Conservation (phyloP, 1,284 basidiomycete species). For the Schizophyllum commune region DNA sequence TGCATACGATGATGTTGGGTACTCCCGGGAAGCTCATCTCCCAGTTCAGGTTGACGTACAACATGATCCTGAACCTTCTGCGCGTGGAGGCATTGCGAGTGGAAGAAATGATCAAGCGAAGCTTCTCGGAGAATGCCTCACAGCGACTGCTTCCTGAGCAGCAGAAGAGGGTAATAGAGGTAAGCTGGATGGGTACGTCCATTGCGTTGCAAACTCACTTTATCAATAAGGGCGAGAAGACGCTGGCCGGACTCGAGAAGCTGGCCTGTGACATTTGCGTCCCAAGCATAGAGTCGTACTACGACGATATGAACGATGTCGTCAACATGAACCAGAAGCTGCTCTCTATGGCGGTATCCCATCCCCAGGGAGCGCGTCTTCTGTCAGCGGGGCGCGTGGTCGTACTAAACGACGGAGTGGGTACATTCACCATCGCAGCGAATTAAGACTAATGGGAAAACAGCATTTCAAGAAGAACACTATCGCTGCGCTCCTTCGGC, state of each 20-base stretch:
- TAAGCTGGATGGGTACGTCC: constrained; percentile 24
- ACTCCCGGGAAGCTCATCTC: constrained; percentile 89
- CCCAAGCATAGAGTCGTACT: constrained; percentile 68
- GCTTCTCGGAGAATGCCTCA: constrained; percentile 96
- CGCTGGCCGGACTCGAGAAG: constrained; percentile 57
- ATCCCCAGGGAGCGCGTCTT: constrained; percentile 64
- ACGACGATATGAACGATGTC: constrained; percentile 68
- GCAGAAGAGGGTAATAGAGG: constrained; percentile 80
- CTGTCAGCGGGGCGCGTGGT: constrained; percentile 76
- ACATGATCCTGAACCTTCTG: constrained; percentile 97
- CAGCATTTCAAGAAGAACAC: constrained; percentile 76
- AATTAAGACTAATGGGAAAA: not conserved
- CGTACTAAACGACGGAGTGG: constrained; percentile 75
- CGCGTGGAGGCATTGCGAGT: constrained; percentile 95
- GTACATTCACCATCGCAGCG: constrained; percentile 16
- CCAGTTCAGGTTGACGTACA: constrained; percentile 97
- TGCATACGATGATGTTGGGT: constrained; percentile 92
- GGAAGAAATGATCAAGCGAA: constrained; percentile 99
- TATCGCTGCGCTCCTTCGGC: constrained; percentile 72
- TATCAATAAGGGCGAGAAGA: constrained; percentile 63
- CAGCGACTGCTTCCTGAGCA: constrained; percentile 92
- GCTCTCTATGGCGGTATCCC: constrained; percentile 53
- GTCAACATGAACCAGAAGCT: constrained; percentile 63
- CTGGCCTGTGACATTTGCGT: constrained; percentile 66
- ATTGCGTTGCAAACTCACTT: not conserved